Conservation (phyloP, 192 early-diverging fungal genomes). For the Dissophora ornata region DNA sequence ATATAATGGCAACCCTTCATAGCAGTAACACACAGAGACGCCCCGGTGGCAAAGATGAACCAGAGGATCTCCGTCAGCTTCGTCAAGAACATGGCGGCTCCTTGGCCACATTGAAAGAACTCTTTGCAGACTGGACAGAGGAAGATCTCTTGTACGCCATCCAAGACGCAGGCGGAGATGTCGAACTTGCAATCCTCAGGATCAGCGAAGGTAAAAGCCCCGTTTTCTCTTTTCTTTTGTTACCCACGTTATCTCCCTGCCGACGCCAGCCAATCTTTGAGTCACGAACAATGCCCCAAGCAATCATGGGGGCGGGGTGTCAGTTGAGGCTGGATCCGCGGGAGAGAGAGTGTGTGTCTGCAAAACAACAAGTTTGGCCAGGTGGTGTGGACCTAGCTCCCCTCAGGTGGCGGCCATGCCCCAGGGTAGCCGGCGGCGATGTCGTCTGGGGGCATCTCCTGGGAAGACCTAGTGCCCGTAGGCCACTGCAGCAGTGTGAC, state of each 20-base stretch:
- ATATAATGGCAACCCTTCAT: constrained; percentile 31
- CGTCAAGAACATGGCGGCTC: constrained; percentile 68
- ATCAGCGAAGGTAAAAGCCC: constrained; percentile 79
- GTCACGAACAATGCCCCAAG: too few species aligned
- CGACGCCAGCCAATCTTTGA: too few species aligned
- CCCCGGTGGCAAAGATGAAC: constrained; percentile 55
- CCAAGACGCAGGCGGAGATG: constrained; percentile 88
- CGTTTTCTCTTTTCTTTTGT: constrained; percentile 3
- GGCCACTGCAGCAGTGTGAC: too few species aligned
- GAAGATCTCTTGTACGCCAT: constrained; percentile 87
- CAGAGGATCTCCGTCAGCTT: constrained; percentile 73
- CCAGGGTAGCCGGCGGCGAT: too few species aligned
- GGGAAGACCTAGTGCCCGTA: too few species aligned
- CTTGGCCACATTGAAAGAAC: constrained; percentile 71
- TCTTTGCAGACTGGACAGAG: constrained; percentile 88
- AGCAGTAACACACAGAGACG: constrained; percentile 43
- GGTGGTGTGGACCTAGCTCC: too few species aligned
- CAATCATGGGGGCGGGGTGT: too few species aligned
- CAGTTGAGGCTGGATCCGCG: too few species aligned
- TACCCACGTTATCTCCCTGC: not conserved
- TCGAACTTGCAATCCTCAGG: constrained; percentile 80
- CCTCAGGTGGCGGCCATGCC: too few species aligned
- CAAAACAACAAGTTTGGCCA: too few species aligned
- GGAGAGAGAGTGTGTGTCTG: too few species aligned
- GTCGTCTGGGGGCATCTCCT: too few species aligned